A percentile compares a stretch with the other conserved stretches of the same genome.
Evolutionary conservation across 225 moss, liverwort and hornwort genomes (phyloP).

Genomic region (Pseudisothecium myosuroides): DNA sequence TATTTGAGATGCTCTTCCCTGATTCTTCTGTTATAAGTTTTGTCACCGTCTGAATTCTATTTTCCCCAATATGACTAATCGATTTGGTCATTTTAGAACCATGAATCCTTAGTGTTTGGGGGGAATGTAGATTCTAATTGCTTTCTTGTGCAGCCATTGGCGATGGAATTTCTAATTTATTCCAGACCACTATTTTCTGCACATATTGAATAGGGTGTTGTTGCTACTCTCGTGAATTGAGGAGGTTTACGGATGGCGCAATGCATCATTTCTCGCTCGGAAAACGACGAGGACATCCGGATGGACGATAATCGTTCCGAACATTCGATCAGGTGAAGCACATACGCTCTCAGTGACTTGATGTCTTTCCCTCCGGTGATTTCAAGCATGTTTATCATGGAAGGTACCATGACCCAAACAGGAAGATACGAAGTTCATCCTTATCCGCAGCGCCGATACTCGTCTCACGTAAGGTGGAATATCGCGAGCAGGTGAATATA

Average conservation of each 20-base stretch:
- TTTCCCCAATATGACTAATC: neutral
- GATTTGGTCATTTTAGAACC: neutral
- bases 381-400: no score
- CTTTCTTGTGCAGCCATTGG: neutral
- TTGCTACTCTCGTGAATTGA: neutral
- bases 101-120: neutral
- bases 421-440: no score
- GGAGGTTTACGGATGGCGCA: neutral
- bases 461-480: no score
- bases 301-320: constrained; percentile 57
- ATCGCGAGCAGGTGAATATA: no score
- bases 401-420: no score
- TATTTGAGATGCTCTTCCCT: neutral
- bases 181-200: neutral
- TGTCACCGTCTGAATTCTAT: neutral
- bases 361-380: neutral
- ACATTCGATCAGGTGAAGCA: constrained; percentile 48
- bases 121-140: neutral
- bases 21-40: neutral
- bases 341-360: constrained; percentile 25
- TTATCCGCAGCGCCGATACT: no score
- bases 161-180: neutral
- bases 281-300: constrained; percentile 10
- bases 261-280: constrained; percentile 6
- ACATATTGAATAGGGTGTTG: neutral